Evolutionary conservation across 2,329 filamentous ascomycete species (phyloP), one percentile per base, ranked within the genome.

Genomic region (Myrmaecium sp.): DNA sequence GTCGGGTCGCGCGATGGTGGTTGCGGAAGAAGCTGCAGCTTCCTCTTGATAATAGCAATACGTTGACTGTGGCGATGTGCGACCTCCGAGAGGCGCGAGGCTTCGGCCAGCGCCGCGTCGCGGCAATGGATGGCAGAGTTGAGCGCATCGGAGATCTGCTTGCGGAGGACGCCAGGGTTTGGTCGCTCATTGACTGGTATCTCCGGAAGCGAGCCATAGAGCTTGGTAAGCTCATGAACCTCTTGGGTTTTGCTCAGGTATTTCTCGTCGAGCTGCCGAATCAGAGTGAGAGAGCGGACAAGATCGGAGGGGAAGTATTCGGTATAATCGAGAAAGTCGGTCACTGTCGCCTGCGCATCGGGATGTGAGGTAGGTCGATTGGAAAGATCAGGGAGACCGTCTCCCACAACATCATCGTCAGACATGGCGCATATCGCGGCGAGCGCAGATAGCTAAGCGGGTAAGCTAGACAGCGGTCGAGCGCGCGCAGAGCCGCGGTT

Each of bases 301-400:
- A 75, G 55, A 43, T 74, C 69, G 6, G 69, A 67, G 17, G 70
- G 70, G 30, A 73, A 70, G 55, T 71, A 73, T 50, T 75, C 70
- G 34, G 70, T 75, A 50, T 74, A 75, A 47, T 74, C 69, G 31
- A 74, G 64, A 47, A 70, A 75, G 46, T 75, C 70, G 36, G 68
- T 72, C 23, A 75, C 65, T 14, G 69, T 73, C 17, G 68, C 66
- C 43, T 74, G 68, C 30, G 69, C 66, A 41, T 75, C 70, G 17
- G 70, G 69, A 42, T 74, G 69, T 29, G 62, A 58, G 27, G 61
- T 57, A 14, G 57, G 54, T 35, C 61, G 44, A 17, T 36, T 39
- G 20, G 45, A 37, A 37, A 39, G 39, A 12, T 48, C 46, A 32
- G 39, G n/a, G 18, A 20, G 11, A 20, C 11, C 8, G 18, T 20